Evolutionary conservation across 352 stramenopile genomes (phyloP), one percentile per base, ranked within the genome.

Genomic region (Phytophthora pseudosyringae): DNA sequence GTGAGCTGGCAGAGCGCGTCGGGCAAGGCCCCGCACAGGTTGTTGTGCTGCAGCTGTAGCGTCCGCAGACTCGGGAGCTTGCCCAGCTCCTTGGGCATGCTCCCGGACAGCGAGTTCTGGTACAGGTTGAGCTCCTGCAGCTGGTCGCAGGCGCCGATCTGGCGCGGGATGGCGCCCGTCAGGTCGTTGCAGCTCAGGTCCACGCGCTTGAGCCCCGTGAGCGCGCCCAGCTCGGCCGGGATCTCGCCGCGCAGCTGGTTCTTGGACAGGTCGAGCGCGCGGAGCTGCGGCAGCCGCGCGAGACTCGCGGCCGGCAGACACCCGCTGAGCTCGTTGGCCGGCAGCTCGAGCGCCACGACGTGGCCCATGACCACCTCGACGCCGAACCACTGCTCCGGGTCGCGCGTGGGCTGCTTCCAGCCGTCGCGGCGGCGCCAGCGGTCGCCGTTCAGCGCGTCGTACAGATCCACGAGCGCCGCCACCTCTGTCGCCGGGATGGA

Each of bases 101-200:
- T 59, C 73, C 86, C 86, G 26, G 73, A 73, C 16, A 96, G 71
- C 8, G 83, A 80, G 64, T 96, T 96, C 53, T 94, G 86, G 47
- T 89, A 84, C 54, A 96, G 21, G 55, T 91, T 75, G 26, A 96
- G 72, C 47, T 94, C 84, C 61, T 93, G 78, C 13, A 96, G 77
- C 15, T 80, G 78, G 21, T 67, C 50, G 54, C 84, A 94, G 41
- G 76, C 66, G 51, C 75, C 76, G 2, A 87, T 63, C 25, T 79
- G 65, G 50, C 60, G 45, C 36, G 75, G 71, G 16, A 93, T 86
- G 18, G 60, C 41, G 6, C 78, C 81, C 52, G 72, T 73, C 10
- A 94, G 64, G 56, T 93, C 78, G 41, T 96, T 96, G 75, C 81
- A 93, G 71, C 88, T 96, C 50, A 96, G 63, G 60, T 96, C 83